A percentile compares a stretch with the other conserved stretches of the same genome.
These are phyloP conservation scores for Danielozyma ontarioensis DNA, from an alignment of 805 yeast species.

Conservation along the genomic window DNA sequence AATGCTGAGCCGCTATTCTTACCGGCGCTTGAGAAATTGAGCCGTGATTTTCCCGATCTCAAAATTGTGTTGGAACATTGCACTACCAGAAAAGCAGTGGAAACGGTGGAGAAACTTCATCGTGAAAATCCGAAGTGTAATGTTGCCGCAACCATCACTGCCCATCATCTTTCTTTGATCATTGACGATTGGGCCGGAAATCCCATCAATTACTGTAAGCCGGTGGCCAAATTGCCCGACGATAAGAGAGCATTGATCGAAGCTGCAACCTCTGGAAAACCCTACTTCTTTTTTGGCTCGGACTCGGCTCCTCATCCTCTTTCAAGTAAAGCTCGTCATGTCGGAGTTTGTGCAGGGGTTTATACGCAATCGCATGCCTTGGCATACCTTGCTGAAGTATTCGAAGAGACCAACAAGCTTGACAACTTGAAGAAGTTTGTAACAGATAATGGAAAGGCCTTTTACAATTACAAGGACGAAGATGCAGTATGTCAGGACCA, in stretches of 20 bases:
- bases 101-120: constrained; percentile 59
- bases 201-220: constrained; percentile 93
- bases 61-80: constrained; percentile 92
- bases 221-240: constrained; percentile 89
- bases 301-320: constrained; percentile 98
- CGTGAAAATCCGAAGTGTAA: constrained; percentile 28
- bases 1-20: constrained; percentile 91
- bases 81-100: constrained; percentile 85
- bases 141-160: constrained; percentile 93
- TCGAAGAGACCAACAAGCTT: constrained; percentile 60
- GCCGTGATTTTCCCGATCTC: constrained; percentile 76
- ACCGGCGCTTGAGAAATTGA: constrained; percentile 80
- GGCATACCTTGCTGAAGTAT: constrained; percentile 80
- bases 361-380: constrained; percentile 83
- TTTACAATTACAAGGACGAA: constrained; percentile 56
- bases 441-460: constrained; percentile 62
- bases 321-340: constrained; percentile 66
- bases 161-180: constrained; percentile 86
- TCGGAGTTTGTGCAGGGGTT: constrained; percentile 97
- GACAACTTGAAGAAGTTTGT: constrained; percentile 72
- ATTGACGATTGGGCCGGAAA: constrained; percentile 97
- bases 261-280: constrained; percentile 90
- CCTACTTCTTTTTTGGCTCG: constrained; percentile 93
- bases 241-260: constrained; percentile 75
- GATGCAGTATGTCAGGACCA: constrained; percentile 38